These are phyloP conservation scores for Scleromitrula shiraiana DNA, from an alignment of 2,329 filamentous ascomycete genomes.

Conservation along the genomic window DNA sequence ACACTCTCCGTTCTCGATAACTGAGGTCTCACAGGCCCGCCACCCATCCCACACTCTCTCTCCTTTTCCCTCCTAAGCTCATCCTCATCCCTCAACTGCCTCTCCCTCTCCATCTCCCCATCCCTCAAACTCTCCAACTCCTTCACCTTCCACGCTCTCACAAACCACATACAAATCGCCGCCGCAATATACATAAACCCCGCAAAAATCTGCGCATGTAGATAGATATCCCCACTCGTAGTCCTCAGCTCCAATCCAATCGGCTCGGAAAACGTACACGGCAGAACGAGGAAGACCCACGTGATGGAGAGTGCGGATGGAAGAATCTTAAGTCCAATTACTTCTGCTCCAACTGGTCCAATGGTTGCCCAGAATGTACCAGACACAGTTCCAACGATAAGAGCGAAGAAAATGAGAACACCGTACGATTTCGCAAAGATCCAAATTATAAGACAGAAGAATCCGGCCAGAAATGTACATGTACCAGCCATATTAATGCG, in stretches of 20 bases:
- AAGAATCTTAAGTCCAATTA: slow-evolving; percentile 61
- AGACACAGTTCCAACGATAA: slow-evolving; percentile 58
- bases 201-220: slow-evolving; percentile 51
- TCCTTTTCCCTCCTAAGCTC: slow-evolving; percentile 5
- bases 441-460: slow-evolving; percentile 67
- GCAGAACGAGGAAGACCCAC: slow-evolving; percentile 64
- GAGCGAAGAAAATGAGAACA: slow-evolving; percentile 61
- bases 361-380: slow-evolving; percentile 41
- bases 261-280: slow-evolving; percentile 58
- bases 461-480: slow-evolving; percentile 54
- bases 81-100: slow-evolving; percentile 17
- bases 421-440: slow-evolving; percentile 57
- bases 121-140: slow-evolving; percentile 36
- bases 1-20: slow-evolving; percentile 7
- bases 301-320: slow-evolving; percentile 62
- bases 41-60: neutral
- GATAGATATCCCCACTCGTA: slow-evolving; percentile 41
- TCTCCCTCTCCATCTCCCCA: slow-evolving; percentile 13
- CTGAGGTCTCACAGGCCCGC: neutral
- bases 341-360: slow-evolving; percentile 49
- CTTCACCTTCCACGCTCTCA: slow-evolving; percentile 53
- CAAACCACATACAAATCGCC: slow-evolving; percentile 43
- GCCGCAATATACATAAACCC: slow-evolving; percentile 55
- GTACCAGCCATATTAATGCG: slow-evolving; percentile 64
- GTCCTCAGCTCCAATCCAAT: slow-evolving; percentile 47